Percentiles rank a stretch among this genome's conserved stretches.
These are phyloP conservation scores for Cyanidioschyzon merolae DNA, from an alignment of 23 red algal species.

Conservation along the genomic window DNA sequence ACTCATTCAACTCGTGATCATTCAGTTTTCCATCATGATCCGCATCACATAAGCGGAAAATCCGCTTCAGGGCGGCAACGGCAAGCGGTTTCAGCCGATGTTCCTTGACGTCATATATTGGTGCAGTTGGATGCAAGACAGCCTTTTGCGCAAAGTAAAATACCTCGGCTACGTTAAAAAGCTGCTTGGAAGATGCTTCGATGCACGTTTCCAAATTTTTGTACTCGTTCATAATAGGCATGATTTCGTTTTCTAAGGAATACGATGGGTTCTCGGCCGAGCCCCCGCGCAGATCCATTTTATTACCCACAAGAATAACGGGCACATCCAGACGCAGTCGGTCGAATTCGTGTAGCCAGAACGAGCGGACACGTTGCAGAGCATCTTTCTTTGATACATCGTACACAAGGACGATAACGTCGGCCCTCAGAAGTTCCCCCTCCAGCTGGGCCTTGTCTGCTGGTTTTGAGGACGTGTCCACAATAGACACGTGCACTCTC, in stretches of 20 bases:
- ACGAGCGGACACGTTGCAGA: constrained; percentile 36
- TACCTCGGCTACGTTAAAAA: constrained; percentile 91
- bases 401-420: constrained; percentile 93
- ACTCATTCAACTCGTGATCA: constrained; percentile 95
- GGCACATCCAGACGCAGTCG: constrained; percentile 36
- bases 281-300: constrained; percentile 59
- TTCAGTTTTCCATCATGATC: constrained; percentile 78
- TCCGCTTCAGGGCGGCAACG: constrained; percentile 53
- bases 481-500: constrained; percentile 74
- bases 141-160: constrained; percentile 95
- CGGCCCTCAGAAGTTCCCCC: constrained; percentile 42
- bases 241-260: constrained; percentile 79
- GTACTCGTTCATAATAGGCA: constrained; percentile 94
- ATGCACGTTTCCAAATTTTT: constrained; percentile 91
- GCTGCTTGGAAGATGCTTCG: constrained; percentile 82
- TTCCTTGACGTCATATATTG: constrained; percentile 67
- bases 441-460: constrained; percentile 38
- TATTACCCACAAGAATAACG: constrained; percentile 91
- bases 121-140: constrained; percentile 84
- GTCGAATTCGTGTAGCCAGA: constrained; percentile 69
- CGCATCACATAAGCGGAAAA: constrained; percentile 89
- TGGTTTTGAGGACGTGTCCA: constrained; percentile 60
- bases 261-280: constrained; percentile 18
- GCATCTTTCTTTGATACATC: constrained; percentile 53
- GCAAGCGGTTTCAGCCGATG: constrained; percentile 52